Evolutionary conservation across 164 flowering plant genomes (phyloP).

Genomic region (Macadamia integrifolia): DNA sequence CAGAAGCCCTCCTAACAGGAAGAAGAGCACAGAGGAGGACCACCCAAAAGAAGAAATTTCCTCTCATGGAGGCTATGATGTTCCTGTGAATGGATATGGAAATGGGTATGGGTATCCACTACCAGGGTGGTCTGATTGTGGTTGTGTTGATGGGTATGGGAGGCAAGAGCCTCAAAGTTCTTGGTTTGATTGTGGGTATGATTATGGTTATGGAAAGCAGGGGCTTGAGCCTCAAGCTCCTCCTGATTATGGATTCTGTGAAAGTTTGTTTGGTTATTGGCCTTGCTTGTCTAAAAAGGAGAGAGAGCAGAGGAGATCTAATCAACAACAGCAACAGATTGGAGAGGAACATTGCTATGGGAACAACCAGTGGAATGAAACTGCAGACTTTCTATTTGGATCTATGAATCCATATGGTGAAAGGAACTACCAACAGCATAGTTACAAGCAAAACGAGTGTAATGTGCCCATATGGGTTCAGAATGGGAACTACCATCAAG

Average conservation of each 20-base stretch:
- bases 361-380: slow-evolving; percentile 31
- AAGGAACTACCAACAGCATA: background rate
- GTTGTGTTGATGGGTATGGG: background rate
- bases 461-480: no score
- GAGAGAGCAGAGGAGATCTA: slow-evolving; percentile 5
- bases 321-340: slow-evolving; percentile 5
- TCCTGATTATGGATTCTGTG: slow-evolving; percentile 45
- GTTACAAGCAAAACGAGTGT: no score
- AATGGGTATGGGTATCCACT: background rate
- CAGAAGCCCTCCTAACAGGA: background rate
- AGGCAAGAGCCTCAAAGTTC: slow-evolving; percentile 6
- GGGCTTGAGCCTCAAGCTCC: slow-evolving; percentile 24
- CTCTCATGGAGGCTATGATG: no score
- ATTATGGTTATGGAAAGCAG: slow-evolving; percentile 3
- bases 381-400: slow-evolving; percentile 69
- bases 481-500: no score
- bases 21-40: background rate
- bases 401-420: slow-evolving; percentile 32
- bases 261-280: slow-evolving; percentile 50
- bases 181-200: slow-evolving; percentile 12
- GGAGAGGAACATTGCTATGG: slow-evolving; percentile 12
- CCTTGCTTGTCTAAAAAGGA: slow-evolving; percentile 37
- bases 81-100: background rate
- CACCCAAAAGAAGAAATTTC: slow-evolving; percentile 4
- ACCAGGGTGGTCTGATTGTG: background rate